Percentiles rank a stretch among this genome's conserved stretches.
These are phyloP conservation scores for Termitomyces bulborhizus DNA, from an alignment of 768 basidiomycete genomes.

Conservation along the genomic window DNA sequence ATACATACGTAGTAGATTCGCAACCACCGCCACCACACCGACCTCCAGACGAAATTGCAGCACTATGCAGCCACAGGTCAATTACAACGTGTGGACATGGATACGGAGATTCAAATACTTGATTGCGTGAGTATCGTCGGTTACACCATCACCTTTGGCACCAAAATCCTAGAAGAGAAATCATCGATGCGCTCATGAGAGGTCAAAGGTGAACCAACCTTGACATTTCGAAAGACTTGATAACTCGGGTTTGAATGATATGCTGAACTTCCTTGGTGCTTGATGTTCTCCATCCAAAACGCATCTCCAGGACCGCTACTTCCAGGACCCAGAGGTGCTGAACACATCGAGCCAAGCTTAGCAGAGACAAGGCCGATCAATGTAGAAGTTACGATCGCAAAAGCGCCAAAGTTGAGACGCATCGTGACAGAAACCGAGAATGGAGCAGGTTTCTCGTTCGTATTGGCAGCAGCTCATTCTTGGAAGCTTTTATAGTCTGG, in stretches of 20 bases:
- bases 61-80: constrained; percentile 27
- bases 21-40: constrained; percentile 60
- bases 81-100: constrained; percentile 5
- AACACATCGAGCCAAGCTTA: constrained; percentile 36
- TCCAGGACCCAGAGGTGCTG: constrained; percentile 41
- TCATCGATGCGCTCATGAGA: background rate
- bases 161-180: constrained; percentile 29
- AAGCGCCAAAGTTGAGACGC: background rate
- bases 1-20: constrained; percentile 50
- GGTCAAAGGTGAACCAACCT: constrained; percentile 23
- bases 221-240: constrained; percentile 73
- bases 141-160: constrained; percentile 52
- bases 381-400: background rate
- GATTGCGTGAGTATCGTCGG: constrained; percentile 73
- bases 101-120: constrained; percentile 36
- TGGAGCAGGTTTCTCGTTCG: background rate
- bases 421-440: background rate
- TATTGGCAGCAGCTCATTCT: background rate
- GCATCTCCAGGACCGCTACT: constrained; percentile 48
- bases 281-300: constrained; percentile 69
- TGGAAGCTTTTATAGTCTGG: background rate
- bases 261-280: constrained; percentile 65
- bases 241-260: constrained; percentile 57
- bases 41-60: constrained; percentile 55
- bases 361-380: constrained; percentile 15